phyloP scores from a whole-genome alignment of 2,329 filamentous ascomycete genomes.

The Metarhizium guizhouense region DNA sequence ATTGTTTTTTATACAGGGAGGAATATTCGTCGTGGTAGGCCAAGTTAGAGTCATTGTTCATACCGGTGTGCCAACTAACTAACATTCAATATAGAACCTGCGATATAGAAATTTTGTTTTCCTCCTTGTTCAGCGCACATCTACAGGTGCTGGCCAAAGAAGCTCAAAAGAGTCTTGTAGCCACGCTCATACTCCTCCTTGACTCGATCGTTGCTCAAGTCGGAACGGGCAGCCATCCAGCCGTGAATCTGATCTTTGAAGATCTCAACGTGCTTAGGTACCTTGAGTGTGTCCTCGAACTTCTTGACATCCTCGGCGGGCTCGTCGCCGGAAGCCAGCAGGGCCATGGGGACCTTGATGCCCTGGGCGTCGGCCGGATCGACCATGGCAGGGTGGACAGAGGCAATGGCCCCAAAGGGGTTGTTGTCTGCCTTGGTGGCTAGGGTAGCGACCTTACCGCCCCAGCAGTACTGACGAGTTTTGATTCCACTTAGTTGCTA shows the following conservation, averaged over 20 bases:
- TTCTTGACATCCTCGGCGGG: conserved; percentile 43
- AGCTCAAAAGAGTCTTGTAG: conserved; percentile 49
- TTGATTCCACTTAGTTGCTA: not conserved
- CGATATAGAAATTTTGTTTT: not conserved
- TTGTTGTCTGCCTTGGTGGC: conserved; percentile 39
- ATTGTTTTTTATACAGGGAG: no score
- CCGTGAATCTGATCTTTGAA: conserved; percentile 61
- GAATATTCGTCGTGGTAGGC: no score
- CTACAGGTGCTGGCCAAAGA: conserved; percentile 45
- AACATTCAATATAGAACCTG: not conserved
- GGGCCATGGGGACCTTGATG: conserved; percentile 50
- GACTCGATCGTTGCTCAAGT: conserved; percentile 47
- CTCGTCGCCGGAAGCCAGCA: conserved; percentile 62
- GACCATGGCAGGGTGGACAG: conserved; percentile 54
- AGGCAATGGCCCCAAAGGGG: conserved; percentile 45
- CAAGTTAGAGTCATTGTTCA: no score
- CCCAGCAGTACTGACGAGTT: conserved; percentile 53
- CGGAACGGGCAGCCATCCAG: conserved; percentile 61
- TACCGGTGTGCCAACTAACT: no score
- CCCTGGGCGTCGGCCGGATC: conserved; percentile 50
- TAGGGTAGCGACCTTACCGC: conserved; percentile 55
- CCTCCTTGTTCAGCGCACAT: not conserved
- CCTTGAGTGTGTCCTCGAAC: conserved; percentile 44
- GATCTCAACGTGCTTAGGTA: conserved; percentile 53
- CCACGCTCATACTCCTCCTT: conserved; percentile 54